phyloP scores from a whole-genome alignment of 139 green algal genomes.

The Pseudopediastrum boryanum region DNA sequence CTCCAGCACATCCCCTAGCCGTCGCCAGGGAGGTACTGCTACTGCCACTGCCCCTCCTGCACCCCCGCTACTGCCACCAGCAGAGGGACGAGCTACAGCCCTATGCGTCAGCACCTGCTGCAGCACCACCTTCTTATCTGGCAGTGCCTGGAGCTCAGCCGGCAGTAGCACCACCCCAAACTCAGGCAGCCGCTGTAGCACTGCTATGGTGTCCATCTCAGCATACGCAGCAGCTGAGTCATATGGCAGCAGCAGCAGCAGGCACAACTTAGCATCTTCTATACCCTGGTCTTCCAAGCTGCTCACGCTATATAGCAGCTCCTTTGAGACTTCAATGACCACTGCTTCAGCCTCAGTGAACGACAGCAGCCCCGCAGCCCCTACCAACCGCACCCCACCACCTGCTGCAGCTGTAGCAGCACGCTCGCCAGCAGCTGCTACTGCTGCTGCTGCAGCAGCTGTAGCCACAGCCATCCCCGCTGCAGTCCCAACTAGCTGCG shows the following conservation, averaged over 20 bases:
- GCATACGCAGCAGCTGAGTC: neutral
- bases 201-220: constrained; percentile 2
- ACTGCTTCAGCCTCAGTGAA: neutral
- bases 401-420: neutral
- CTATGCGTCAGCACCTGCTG: neutral
- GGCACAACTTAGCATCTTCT: neutral
- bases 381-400: neutral
- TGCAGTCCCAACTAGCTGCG: no score
- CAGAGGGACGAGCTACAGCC: no score
- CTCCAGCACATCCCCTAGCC: neutral
- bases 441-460: no score
- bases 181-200: neutral
- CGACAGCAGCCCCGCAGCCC: neutral
- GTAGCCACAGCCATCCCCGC: no score
- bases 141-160: neutral
- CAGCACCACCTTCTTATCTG: neutral
- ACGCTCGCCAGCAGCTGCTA: no score
- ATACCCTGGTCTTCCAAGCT: neutral
- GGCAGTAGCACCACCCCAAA: constrained; percentile 4
- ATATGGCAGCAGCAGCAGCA: neutral
- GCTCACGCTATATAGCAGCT: neutral
- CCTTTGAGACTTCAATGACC: neutral
- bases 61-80: neutral
- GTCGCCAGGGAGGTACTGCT: neutral
- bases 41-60: neutral